Evolutionary conservation across 2,329 filamentous ascomycete genomes (phyloP).

Genomic region (Capronia epimyces): DNA sequence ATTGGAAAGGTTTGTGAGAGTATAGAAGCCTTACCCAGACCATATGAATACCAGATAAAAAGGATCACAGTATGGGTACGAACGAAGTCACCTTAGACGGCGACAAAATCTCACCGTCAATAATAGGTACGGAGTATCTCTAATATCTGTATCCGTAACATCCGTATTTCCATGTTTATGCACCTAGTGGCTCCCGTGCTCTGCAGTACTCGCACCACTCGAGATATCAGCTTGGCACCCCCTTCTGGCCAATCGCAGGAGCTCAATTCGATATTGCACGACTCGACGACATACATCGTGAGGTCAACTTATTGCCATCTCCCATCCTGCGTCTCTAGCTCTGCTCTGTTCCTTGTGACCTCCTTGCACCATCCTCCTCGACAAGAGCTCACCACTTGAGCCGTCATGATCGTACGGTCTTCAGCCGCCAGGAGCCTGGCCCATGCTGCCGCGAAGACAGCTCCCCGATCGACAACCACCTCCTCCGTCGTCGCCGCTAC

Average conservation of each 20-base stretch:
- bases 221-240: background rate
- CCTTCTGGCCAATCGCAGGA: conserved; percentile 12
- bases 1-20: too few relatives aligned
- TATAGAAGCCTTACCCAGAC: too few relatives aligned
- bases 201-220: background rate
- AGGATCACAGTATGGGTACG: too few relatives aligned
- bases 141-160: too few relatives aligned
- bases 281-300: conserved; percentile 7
- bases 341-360: background rate
- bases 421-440: conserved; percentile 30
- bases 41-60: too few relatives aligned
- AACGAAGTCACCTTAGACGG: too few relatives aligned
- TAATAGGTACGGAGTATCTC: too few relatives aligned
- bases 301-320: background rate
- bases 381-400: background rate
- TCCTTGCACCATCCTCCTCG: background rate
- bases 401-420: conserved; percentile 31
- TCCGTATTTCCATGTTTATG: too few relatives aligned
- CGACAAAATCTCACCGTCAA: too few relatives aligned
- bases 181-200: background rate
- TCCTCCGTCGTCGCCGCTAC: conserved; percentile 26
- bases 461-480: conserved; percentile 44
- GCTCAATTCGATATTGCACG: conserved; percentile 15
- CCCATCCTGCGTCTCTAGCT: background rate
- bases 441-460: conserved; percentile 30